Evolutionary conservation across 2,329 filamentous ascomycete genomes (phyloP).

Genomic region (Chaetothyriales sp.): DNA sequence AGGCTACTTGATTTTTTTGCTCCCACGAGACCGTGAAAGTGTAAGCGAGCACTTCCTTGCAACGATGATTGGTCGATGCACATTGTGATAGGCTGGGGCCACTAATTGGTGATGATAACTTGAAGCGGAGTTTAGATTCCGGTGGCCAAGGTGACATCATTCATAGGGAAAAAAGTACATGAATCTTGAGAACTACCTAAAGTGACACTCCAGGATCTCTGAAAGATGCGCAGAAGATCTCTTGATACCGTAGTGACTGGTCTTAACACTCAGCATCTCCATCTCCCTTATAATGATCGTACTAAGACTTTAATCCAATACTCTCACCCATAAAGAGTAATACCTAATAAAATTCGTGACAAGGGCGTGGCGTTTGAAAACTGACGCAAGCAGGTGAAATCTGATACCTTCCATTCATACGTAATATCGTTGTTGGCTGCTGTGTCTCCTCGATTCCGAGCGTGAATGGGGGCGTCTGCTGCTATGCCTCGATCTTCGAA

Average conservation of each 20-base stretch:
- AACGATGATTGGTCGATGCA: background rate
- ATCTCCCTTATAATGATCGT: background rate
- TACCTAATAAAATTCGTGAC: background rate
- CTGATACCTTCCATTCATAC: slow-evolving; percentile 6
- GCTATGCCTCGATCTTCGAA: slow-evolving; percentile 20
- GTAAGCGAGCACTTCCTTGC: background rate
- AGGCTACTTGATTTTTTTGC: background rate
- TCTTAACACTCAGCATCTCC: background rate
- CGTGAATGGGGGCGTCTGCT: slow-evolving; percentile 19
- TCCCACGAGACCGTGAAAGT: too few relatives aligned
- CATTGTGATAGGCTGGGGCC: background rate
- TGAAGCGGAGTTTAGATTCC: background rate
- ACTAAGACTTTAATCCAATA: background rate
- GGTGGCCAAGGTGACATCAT: background rate
- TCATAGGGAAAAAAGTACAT: background rate
- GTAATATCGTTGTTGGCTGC: slow-evolving; percentile 17
- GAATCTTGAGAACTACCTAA: background rate
- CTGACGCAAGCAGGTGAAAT: background rate
- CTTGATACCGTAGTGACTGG: background rate
- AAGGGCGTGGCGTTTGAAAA: background rate
- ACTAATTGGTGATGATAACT: background rate
- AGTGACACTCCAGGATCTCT: background rate
- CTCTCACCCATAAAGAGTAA: background rate
- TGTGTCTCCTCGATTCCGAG: slow-evolving; percentile 14
- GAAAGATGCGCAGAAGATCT: background rate